Evolutionary conservation across 148 eudicot genomes (phyloP).

Genomic region (Camellia sinensis): DNA sequence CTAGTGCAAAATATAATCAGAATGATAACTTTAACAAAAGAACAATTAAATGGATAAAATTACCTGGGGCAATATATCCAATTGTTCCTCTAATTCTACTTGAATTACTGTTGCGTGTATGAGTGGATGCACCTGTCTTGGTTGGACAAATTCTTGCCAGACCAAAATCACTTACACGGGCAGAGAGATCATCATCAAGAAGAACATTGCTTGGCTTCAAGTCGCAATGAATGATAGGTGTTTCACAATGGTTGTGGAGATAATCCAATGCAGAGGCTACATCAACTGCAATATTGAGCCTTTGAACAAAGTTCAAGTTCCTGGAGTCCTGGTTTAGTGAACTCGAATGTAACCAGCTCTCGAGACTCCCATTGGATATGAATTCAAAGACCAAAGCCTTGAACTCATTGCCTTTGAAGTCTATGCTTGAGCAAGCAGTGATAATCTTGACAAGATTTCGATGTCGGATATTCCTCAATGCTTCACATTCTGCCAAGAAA

Average conservation of each 20-base stretch:
- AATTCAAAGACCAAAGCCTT: constrained; percentile 18
- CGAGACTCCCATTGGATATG: constrained; percentile 17
- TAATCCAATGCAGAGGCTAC: constrained; percentile 15
- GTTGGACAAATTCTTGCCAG: not conserved
- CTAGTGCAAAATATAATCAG: no score
- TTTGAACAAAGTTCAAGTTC: not conserved
- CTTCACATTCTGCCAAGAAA: constrained; percentile 13
- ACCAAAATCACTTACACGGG: constrained; percentile 15
- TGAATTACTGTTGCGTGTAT: not conserved
- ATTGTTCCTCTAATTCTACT: constrained; percentile 7
- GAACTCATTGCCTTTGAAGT: constrained; percentile 5
- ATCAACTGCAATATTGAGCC: constrained; percentile 13
- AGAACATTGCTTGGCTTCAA: constrained; percentile 14
- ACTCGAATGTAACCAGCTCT: constrained; percentile 11
- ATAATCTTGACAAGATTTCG: constrained; percentile 14
- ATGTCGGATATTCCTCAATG: constrained; percentile 12
- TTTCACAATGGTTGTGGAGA: constrained; percentile 4
- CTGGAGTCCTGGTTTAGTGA: not conserved
- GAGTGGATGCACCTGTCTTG: not conserved
- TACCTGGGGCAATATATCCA: constrained; percentile 15
- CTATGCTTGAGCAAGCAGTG: constrained; percentile 13
- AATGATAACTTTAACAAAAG: no score
- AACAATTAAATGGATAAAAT: not conserved
- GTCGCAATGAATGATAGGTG: constrained; percentile 7
- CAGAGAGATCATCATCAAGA: constrained; percentile 8